Conservation (phyloP, 176 grass and related monocot genomes). For the Typha latifolia region DNA sequence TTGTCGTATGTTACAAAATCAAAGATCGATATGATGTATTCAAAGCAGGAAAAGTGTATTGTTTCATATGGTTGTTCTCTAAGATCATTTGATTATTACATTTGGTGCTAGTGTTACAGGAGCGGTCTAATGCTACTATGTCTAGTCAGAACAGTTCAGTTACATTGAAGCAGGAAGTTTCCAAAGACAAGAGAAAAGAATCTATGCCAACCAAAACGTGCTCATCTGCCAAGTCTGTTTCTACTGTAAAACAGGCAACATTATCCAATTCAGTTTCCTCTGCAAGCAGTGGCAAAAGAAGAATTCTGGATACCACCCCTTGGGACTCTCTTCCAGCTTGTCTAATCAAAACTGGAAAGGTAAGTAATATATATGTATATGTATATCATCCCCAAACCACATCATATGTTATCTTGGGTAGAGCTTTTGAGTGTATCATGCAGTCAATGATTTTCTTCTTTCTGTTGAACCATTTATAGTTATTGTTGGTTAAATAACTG, state of each 20-base stretch:
- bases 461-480: too few relatives aligned
- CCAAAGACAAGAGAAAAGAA: slow-evolving; percentile 28
- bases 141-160: slow-evolving; percentile 34
- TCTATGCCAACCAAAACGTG: slow-evolving; percentile 1
- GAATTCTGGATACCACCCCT: slow-evolving; percentile 54
- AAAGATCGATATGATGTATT: slow-evolving; percentile 1
- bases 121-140: slow-evolving; percentile 34
- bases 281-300: slow-evolving; percentile 41
- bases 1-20: not conserved
- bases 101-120: slow-evolving; percentile 62
- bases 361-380: slow-evolving; percentile 17
- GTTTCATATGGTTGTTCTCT: not conserved
- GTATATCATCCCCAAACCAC: not conserved
- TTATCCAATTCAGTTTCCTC: slow-evolving; percentile 24
- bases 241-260: slow-evolving; percentile 29
- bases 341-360: slow-evolving; percentile 81
- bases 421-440: too few relatives aligned
- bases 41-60: slow-evolving; percentile 4
- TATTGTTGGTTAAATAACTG: too few relatives aligned
- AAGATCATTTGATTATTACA: slow-evolving; percentile 19
- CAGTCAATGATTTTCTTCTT: too few relatives aligned
- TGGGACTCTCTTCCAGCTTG: slow-evolving; percentile 83
- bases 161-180: slow-evolving; percentile 47
- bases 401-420: too few relatives aligned
- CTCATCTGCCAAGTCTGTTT: slow-evolving; percentile 24